Percentiles rank a stretch among this genome's conserved stretches.
Evolutionary conservation across 331 rosid species (phyloP).

Genomic region (Cydonia oblonga): DNA sequence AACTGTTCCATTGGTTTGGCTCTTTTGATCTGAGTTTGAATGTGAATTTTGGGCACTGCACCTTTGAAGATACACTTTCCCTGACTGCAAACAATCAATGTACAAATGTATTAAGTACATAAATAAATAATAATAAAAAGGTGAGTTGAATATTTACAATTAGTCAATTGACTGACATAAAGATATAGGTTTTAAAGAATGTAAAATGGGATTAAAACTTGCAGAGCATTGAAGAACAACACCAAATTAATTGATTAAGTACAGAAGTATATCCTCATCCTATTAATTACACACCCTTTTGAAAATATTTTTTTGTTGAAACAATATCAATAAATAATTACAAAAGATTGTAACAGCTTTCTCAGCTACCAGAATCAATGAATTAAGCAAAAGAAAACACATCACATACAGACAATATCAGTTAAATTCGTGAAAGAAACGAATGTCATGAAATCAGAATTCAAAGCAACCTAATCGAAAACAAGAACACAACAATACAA

Average conservation of each 20-base stretch:
- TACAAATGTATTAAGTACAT: background rate
- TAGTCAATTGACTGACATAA: background rate
- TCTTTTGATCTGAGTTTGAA: conserved; percentile 21
- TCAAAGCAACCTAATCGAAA: background rate
- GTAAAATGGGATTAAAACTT: conserved; percentile 7
- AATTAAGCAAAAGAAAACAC: background rate
- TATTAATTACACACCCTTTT: background rate
- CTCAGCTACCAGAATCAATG: conserved; percentile 6
- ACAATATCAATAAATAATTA: too few relatives aligned
- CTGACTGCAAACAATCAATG: conserved; percentile 51
- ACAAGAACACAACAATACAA: background rate
- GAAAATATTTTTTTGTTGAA: too few relatives aligned
- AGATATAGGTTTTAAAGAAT: background rate
- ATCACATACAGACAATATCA: background rate
- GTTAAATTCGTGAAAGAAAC: background rate
- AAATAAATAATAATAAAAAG: background rate
- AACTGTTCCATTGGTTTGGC: conserved; percentile 24
- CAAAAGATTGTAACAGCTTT: background rate
- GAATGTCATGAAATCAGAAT: background rate
- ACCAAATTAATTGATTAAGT: background rate
- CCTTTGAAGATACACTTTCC: conserved; percentile 69
- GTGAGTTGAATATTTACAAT: background rate
- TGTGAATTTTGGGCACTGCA: conserved; percentile 30
- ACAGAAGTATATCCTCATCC: background rate
- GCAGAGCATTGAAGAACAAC: conserved; percentile 19